A percentile compares a stretch with the other conserved stretches of the same genome.
phyloP scores from a whole-genome alignment of 2,329 filamentous ascomycete genomes.

The Madurella mycetomatis region DNA sequence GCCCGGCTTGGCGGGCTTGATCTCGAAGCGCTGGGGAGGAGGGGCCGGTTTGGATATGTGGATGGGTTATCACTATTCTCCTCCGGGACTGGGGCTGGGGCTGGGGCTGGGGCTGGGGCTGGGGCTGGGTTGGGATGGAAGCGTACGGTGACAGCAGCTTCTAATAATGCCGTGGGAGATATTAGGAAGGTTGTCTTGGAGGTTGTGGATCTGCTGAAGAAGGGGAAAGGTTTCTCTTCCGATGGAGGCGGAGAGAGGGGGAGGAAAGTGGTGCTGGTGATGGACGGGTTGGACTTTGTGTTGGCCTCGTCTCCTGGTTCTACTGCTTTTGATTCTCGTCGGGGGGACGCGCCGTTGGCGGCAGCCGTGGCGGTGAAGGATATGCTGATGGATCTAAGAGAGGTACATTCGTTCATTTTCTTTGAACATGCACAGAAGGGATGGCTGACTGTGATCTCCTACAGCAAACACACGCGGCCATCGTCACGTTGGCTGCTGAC shows the following conservation, averaged over 20 bases:
- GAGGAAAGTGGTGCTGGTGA: slow-evolving; percentile 52
- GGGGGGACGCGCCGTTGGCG: slow-evolving; percentile 17
- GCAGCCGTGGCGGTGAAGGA: slow-evolving; percentile 47
- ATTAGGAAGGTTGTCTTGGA: slow-evolving; percentile 38
- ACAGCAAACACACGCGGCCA: slow-evolving; percentile 59
- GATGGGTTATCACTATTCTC: slow-evolving; percentile 55
- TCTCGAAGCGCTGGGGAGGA: slow-evolving; percentile 54
- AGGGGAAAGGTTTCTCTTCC: slow-evolving; percentile 6
- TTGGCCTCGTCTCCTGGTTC: slow-evolving; percentile 58
- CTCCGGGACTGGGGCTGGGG: too few species aligned
- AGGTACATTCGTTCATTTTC: slow-evolving; percentile 46
- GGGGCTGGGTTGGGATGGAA: slow-evolving; percentile 8
- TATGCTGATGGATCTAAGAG: slow-evolving; percentile 54
- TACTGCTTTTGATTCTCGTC: slow-evolving; percentile 40
- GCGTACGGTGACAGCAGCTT: slow-evolving; percentile 24
- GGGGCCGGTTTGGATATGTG: slow-evolving; percentile 64
- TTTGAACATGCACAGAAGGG: background rate
- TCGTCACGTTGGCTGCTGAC: slow-evolving; percentile 70
- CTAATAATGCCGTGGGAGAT: slow-evolving; percentile 31
- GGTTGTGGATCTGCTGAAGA: slow-evolving; percentile 35
- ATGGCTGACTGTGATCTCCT: background rate
- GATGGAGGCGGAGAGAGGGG: slow-evolving; percentile 6
- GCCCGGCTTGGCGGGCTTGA: slow-evolving; percentile 65
- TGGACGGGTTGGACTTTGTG: slow-evolving; percentile 63
- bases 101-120: background rate